These are phyloP conservation scores for Rhodocollybia butyracea DNA, from an alignment of 768 basidiomycete species.

Conservation along the genomic window DNA sequence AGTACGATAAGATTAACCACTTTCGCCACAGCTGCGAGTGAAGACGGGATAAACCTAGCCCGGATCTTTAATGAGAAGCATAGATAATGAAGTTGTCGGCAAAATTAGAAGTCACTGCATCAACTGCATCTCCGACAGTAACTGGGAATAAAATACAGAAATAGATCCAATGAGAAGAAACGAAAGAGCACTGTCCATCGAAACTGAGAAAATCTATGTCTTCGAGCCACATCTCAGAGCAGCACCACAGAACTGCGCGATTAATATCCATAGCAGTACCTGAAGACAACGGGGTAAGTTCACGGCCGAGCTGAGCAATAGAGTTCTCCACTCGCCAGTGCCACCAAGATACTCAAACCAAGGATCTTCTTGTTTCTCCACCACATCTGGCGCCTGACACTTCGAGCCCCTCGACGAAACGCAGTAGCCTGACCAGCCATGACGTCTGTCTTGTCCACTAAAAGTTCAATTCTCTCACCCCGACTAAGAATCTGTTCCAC, in stretches of 20 bases:
- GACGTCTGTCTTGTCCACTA: constrained; percentile 96
- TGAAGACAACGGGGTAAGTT: not conserved
- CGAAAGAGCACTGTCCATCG: too few relatives aligned
- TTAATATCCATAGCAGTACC: constrained; percentile 56
- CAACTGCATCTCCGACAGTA: too few relatives aligned
- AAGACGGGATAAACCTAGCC: too few relatives aligned
- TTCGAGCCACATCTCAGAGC: constrained; percentile 58
- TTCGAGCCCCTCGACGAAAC: constrained; percentile 85
- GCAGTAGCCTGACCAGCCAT: constrained; percentile 94
- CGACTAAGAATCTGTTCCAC: constrained; percentile 93
- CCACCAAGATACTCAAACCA: constrained; percentile 68
- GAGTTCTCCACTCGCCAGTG: constrained; percentile 44
- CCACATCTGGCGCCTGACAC: constrained; percentile 84
- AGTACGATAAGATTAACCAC: too few relatives aligned
- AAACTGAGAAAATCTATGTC: too few relatives aligned
- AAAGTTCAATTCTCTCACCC: constrained; percentile 92
- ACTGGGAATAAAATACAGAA: too few relatives aligned
- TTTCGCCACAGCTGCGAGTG: too few relatives aligned
- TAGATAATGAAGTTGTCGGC: too few relatives aligned
- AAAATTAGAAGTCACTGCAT: too few relatives aligned
- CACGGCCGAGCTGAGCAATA: not conserved
- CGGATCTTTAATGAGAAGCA: too few relatives aligned
- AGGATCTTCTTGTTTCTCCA: constrained; percentile 78
- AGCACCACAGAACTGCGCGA: constrained; percentile 89
- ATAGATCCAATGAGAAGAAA: not conserved